Evolutionary conservation across 148 eudicot species (phyloP).

Genomic region (Camellia japonica): DNA sequence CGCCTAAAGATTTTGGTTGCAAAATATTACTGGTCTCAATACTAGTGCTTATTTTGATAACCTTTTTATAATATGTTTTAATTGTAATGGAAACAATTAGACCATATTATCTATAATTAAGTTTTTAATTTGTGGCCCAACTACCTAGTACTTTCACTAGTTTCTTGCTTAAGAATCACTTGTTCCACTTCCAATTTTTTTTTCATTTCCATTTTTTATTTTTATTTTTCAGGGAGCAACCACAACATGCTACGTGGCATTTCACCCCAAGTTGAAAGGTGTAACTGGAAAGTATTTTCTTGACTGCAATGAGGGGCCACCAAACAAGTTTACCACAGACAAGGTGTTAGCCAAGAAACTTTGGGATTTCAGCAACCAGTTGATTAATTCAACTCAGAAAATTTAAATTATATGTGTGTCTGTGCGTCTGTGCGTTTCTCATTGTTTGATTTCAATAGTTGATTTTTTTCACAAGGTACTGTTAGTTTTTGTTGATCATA

Average conservation of each 20-base stretch:
- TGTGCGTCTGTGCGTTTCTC: too few relatives aligned
- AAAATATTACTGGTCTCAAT: too few relatives aligned
- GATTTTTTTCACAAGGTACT: too few relatives aligned
- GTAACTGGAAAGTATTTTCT: constrained; percentile 58
- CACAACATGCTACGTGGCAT: constrained; percentile 69
- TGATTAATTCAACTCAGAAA: constrained; percentile 42
- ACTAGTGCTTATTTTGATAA: too few relatives aligned
- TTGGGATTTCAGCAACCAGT: constrained; percentile 72
- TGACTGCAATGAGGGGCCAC: constrained; percentile 64
- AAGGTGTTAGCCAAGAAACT: constrained; percentile 55
- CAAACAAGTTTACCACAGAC: constrained; percentile 44
- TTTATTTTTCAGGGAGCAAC: constrained; percentile 59
- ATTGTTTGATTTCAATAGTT: too few relatives aligned
- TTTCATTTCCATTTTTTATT: background rate
- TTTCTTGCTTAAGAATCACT: background rate
- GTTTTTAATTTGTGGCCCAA: too few relatives aligned
- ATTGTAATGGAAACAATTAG: too few relatives aligned
- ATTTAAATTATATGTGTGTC: background rate
- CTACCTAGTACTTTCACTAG: too few relatives aligned
- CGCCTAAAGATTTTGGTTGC: too few relatives aligned
- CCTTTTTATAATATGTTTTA: too few relatives aligned
- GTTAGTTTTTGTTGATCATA: too few relatives aligned
- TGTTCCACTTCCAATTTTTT: background rate
- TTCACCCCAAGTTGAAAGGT: constrained; percentile 61
- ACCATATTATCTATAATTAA: too few relatives aligned